A percentile compares a stretch with the other conserved stretches of the same genome.
Evolutionary conservation across 2,329 filamentous ascomycete genomes (phyloP).

Genomic region (Ceratocystis albifundus): DNA sequence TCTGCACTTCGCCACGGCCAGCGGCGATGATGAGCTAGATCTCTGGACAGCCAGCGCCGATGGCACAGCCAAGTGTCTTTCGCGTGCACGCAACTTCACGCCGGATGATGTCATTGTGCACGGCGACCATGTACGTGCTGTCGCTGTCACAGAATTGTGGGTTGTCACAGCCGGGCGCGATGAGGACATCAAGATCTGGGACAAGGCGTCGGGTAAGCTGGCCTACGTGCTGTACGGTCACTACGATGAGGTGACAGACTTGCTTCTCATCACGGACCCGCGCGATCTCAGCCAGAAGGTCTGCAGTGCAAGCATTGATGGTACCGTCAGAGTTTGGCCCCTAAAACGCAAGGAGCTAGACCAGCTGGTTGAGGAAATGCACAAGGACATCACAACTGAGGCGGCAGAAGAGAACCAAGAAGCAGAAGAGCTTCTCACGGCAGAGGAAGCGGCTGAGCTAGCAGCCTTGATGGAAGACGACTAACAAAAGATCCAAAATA

Average conservation of each 20-base stretch:
- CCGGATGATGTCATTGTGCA: constrained; percentile 63
- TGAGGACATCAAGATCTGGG: constrained; percentile 87
- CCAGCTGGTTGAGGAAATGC: constrained; percentile 36
- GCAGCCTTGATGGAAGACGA: constrained; percentile 74
- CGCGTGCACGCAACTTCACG: constrained; percentile 55
- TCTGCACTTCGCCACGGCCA: constrained; percentile 53
- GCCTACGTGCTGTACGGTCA: constrained; percentile 69
- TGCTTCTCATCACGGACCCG: constrained; percentile 48
- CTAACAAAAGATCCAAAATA: background rate
- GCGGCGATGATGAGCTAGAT: constrained; percentile 49
- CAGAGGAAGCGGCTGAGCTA: constrained; percentile 84
- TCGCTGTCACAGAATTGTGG: constrained; percentile 65
- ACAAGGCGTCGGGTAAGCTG: constrained; percentile 58
- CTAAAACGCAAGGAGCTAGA: constrained; percentile 51
- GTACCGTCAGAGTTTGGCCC: constrained; percentile 75
- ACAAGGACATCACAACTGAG: constrained; percentile 35
- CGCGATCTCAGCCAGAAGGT: constrained; percentile 38
- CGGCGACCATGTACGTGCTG: constrained; percentile 79
- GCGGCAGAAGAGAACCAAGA: constrained; percentile 39
- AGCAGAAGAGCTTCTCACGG: constrained; percentile 53
- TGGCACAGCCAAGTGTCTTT: constrained; percentile 71
- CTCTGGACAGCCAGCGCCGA: constrained; percentile 92
- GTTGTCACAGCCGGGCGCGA: constrained; percentile 80
- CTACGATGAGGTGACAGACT: constrained; percentile 81
- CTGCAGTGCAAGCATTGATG: constrained; percentile 80